Conservation (phyloP, 208 protist genomes). For the Phytomonas francai region DNA sequence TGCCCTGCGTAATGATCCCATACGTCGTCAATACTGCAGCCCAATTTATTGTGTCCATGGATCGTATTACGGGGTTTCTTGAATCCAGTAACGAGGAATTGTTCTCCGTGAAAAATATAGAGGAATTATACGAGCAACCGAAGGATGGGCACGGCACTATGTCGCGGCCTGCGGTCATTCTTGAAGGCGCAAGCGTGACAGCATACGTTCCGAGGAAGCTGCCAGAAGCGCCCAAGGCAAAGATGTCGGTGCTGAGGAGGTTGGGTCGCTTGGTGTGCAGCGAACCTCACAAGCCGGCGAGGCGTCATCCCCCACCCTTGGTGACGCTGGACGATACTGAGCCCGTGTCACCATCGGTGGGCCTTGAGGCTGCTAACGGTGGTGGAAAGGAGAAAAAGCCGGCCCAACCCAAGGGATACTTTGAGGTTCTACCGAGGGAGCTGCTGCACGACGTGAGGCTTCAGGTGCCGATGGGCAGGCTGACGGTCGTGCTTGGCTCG, state of each 20-base stretch:
- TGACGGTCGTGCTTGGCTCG: conserved; percentile 57
- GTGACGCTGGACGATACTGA: neutral
- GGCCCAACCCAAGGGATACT: conserved; percentile 8
- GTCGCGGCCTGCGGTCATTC: conserved; percentile 25
- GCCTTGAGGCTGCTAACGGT: neutral
- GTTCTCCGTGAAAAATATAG: conserved; percentile 21
- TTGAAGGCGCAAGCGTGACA: conserved; percentile 39
- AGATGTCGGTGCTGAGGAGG: conserved; percentile 8
- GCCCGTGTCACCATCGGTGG: neutral
- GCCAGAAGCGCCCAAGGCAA: conserved; percentile 23
- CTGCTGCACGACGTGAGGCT: conserved; percentile 34
- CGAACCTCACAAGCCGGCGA: conserved; percentile 14
- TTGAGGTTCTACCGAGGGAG: conserved; percentile 24
- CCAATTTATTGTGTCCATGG: conserved; percentile 72
- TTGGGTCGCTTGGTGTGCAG: conserved; percentile 23
- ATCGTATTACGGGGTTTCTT: conserved; percentile 65
- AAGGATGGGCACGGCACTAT: conserved; percentile 7
- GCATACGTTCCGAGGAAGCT: conserved; percentile 55
- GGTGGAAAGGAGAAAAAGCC: conserved; percentile 6
- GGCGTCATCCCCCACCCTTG: neutral
- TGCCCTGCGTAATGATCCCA: conserved; percentile 74
- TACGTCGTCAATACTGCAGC: conserved; percentile 41
- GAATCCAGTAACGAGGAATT: conserved; percentile 29
- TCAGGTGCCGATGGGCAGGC: conserved; percentile 30
- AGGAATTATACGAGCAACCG: conserved; percentile 14